phyloP scores from a whole-genome alignment of 2,329 filamentous ascomycete genomes.

The Monosporascus sp. region DNA sequence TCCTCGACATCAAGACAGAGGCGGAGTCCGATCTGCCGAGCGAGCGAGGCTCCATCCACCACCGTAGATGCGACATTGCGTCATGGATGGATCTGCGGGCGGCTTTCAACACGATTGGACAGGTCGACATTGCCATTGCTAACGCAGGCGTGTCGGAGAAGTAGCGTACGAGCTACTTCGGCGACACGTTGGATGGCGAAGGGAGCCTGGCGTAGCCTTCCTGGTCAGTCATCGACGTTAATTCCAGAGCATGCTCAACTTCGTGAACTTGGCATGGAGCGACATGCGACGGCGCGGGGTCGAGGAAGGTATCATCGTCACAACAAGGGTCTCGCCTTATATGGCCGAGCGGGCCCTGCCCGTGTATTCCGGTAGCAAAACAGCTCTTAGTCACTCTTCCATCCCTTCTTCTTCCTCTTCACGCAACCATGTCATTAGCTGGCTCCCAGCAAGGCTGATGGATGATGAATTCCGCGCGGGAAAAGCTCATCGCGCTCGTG shows the following conservation, averaged over 20 bases:
- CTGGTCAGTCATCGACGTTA: constrained; percentile 26
- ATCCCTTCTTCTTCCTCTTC: neutral
- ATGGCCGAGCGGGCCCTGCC: constrained; percentile 31
- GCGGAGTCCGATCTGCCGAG: neutral
- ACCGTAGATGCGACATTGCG: constrained; percentile 20
- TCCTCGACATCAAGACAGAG: constrained; percentile 21
- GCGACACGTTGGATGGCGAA: constrained; percentile 20
- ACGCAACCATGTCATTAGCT: neutral
- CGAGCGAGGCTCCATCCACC: constrained; percentile 8
- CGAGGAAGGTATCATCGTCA: constrained; percentile 33
- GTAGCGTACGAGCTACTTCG: constrained; percentile 21
- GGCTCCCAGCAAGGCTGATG: neutral
- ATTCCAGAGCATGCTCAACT: constrained; percentile 27
- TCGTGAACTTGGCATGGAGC: constrained; percentile 27
- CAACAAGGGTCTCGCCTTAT: constrained; percentile 31
- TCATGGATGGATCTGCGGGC: constrained; percentile 20
- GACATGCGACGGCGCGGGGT: constrained; percentile 17
- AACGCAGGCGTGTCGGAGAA: constrained; percentile 30
- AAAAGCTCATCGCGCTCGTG: too few relatives aligned
- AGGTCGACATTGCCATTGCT: constrained; percentile 28
- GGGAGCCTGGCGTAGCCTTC: constrained; percentile 22
- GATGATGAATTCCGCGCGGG: neutral
- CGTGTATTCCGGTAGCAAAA: constrained; percentile 18
- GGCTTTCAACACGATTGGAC: constrained; percentile 16
- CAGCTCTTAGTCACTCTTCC: constrained; percentile 15